Evolutionary conservation across 2,329 filamentous ascomycete genomes (phyloP).

Genomic region (Beauveria scarabaeidicola): DNA sequence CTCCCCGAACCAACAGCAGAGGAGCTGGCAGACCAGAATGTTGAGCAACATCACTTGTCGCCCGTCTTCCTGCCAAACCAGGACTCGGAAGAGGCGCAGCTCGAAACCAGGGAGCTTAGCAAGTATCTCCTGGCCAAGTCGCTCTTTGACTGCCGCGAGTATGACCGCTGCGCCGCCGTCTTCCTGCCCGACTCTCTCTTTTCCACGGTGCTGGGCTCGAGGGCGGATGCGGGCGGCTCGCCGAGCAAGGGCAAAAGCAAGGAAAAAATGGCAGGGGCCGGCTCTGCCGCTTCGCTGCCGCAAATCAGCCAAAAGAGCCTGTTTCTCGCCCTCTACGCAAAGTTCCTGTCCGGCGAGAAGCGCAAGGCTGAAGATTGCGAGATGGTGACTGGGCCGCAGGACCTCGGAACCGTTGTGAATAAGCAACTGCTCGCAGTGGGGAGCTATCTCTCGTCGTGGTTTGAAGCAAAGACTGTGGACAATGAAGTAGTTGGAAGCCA

Average conservation of each 20-base stretch:
- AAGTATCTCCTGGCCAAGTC: conserved; percentile 87
- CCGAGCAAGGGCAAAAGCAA: conserved; percentile 56
- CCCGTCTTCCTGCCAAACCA: conserved; percentile 45
- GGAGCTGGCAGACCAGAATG: conserved; percentile 33
- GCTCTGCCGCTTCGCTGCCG: conserved; percentile 31
- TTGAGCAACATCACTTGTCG: conserved; percentile 31
- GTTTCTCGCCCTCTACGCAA: conserved; percentile 87
- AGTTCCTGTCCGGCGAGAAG: conserved; percentile 90
- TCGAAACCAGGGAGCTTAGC: conserved; percentile 72
- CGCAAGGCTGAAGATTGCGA: conserved; percentile 93
- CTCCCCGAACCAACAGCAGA: conserved; percentile 56
- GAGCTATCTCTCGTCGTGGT: conserved; percentile 72
- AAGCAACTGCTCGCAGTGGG: conserved; percentile 73
- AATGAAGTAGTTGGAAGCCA: conserved; percentile 58
- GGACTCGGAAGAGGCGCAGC: conserved; percentile 62
- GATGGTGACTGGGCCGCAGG: conserved; percentile 91
- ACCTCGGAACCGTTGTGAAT: conserved; percentile 76
- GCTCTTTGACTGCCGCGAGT: conserved; percentile 92
- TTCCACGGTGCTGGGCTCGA: conserved; percentile 52
- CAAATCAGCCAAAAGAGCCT: conserved; percentile 80
- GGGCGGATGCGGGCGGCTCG: conserved; percentile 30
- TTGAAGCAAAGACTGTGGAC: conserved; percentile 53
- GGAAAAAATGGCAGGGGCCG: conserved; percentile 16
- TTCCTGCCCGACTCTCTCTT: conserved; percentile 76
- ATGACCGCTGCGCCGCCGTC: conserved; percentile 82